phyloP scores from a whole-genome alignment of 1,139 yeast genomes.

The Starmera stellimalicola region DNA sequence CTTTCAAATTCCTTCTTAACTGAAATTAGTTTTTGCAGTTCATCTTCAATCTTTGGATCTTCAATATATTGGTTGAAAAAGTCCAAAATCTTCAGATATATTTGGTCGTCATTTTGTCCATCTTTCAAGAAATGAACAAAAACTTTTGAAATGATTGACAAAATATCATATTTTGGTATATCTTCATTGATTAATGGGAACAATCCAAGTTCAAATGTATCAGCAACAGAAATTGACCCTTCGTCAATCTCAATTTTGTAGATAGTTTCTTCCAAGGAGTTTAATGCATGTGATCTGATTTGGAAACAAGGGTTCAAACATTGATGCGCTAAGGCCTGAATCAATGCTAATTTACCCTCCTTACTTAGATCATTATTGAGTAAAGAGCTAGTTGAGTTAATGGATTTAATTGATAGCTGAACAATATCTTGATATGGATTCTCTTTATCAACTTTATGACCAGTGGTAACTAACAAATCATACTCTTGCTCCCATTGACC shows the following conservation, averaged over 20 bases:
- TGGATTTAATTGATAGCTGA: slow-evolving; percentile 50
- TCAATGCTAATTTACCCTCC: slow-evolving; percentile 40
- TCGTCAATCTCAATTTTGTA: slow-evolving; percentile 24
- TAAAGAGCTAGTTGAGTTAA: slow-evolving; percentile 48
- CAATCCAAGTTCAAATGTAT: slow-evolving; percentile 62
- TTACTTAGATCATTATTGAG: slow-evolving; percentile 19
- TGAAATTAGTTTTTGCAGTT: slow-evolving; percentile 28
- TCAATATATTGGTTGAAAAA: slow-evolving; percentile 39
- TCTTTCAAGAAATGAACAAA: slow-evolving; percentile 49
- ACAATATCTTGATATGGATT: slow-evolving; percentile 46
- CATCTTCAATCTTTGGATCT: slow-evolving; percentile 29
- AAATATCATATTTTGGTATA: slow-evolving; percentile 58
- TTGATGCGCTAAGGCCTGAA: slow-evolving; percentile 80
- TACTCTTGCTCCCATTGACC: slow-evolving; percentile 66
- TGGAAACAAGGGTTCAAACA: slow-evolving; percentile 84
- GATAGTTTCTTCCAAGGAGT: slow-evolving; percentile 39
- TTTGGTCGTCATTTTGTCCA: slow-evolving; percentile 30
- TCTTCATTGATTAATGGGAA: slow-evolving; percentile 65
- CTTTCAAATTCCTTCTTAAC: slow-evolving; percentile 24
- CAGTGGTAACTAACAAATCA: slow-evolving; percentile 32
- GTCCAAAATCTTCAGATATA: slow-evolving; percentile 38
- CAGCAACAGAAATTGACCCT: slow-evolving; percentile 35
- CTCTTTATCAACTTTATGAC: slow-evolving; percentile 33
- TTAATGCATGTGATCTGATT: slow-evolving; percentile 55
- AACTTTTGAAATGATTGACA: slow-evolving; percentile 61